Conservation (phyloP, 164 flowering plant species). For the Liriodendron chinense region DNA sequence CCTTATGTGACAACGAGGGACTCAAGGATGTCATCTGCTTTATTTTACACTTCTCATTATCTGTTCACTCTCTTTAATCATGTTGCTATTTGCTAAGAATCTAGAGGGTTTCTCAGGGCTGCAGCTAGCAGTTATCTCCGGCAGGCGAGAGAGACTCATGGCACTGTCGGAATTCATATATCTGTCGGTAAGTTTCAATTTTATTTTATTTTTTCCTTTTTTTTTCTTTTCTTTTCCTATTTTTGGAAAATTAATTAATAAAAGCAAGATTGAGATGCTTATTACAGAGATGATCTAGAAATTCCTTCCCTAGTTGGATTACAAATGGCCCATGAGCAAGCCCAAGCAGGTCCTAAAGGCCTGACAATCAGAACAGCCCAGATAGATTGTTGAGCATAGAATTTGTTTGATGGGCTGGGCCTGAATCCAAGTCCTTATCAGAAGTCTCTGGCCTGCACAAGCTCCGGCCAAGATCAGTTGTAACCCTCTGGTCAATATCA, state of each 20-base stretch:
- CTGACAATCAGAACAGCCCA: not conserved
- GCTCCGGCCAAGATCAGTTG: not conserved
- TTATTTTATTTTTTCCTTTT: not conserved
- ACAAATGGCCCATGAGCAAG: not conserved
- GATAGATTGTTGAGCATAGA: not conserved
- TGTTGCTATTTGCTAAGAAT: constrained; percentile 4
- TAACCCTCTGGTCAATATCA: not conserved
- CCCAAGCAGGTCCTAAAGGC: not conserved
- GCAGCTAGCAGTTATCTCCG: constrained; percentile 77
- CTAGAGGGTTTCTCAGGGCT: constrained; percentile 40
- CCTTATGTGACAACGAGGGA: not conserved
- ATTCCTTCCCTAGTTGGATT: not conserved
- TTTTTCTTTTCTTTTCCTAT: not conserved
- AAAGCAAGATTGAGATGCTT: not conserved
- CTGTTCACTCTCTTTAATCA: not conserved
- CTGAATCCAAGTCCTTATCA: not conserved
- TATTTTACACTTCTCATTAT: not conserved
- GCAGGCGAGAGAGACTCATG: constrained; percentile 78
- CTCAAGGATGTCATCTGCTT: not conserved
- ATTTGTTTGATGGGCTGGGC: not conserved
- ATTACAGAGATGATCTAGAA: not conserved
- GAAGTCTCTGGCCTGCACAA: not conserved
- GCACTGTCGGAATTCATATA: constrained; percentile 66
- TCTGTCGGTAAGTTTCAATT: constrained; percentile 60
- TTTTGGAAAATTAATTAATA: not conserved